Conservation (phyloP, 257 asterid genomes). For the Scutellaria barbata region DNA sequence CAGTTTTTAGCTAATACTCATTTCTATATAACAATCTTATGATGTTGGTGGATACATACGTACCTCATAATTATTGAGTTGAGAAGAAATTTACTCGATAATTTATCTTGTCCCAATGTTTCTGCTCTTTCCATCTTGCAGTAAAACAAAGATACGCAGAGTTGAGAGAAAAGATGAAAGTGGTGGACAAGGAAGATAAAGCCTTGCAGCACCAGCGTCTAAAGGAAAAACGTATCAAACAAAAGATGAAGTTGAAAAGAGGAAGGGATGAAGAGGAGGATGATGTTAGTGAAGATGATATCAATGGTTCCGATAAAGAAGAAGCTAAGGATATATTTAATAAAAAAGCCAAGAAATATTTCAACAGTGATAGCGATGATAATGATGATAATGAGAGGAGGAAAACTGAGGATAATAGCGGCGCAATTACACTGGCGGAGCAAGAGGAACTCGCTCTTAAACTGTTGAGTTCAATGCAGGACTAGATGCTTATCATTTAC, state of each 20-base stretch:
- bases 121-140: conserved; percentile 37
- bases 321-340: conserved; percentile 28
- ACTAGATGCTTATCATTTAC: conserved; percentile 33
- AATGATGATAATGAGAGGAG: conserved; percentile 34
- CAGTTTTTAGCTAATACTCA: neutral
- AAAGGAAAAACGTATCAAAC: conserved; percentile 74
- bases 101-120: conserved; percentile 1
- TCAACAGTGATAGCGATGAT: conserved; percentile 67
- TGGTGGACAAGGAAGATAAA: conserved; percentile 82
- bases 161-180: conserved; percentile 65
- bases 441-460: conserved; percentile 91
- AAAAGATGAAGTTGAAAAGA: conserved; percentile 74
- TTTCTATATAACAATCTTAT: neutral
- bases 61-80: neutral
- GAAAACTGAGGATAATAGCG: conserved; percentile 30
- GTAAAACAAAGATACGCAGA: conserved; percentile 66
- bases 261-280: conserved; percentile 52
- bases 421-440: conserved; percentile 63
- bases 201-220: conserved; percentile 64
- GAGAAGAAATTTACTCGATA: conserved; percentile 9
- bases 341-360: conserved; percentile 62
- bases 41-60: neutral
- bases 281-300: conserved; percentile 43
- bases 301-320: conserved; percentile 51
- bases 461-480: conserved; percentile 78